phyloP scores from a whole-genome alignment of 495 filamentous ascomycete species.

The Xylaria telfairii region DNA sequence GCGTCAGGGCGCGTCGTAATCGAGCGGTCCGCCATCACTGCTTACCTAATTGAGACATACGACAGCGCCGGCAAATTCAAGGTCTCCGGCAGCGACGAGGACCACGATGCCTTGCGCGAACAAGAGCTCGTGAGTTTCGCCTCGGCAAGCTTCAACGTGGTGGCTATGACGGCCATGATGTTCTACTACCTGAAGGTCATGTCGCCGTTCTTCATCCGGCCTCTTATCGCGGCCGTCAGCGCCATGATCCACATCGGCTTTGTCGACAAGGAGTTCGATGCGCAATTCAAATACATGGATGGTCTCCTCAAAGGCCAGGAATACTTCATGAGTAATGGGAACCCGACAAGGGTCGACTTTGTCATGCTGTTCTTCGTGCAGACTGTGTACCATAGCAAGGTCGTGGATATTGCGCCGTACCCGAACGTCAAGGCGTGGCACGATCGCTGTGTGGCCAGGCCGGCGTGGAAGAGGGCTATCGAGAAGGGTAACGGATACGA shows the following conservation, averaged over 20 bases:
- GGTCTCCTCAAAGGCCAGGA: conserved; percentile 9
- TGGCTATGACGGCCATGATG: conserved; percentile 4
- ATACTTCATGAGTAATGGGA: conserved; percentile 27
- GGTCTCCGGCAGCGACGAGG: conserved; percentile 18
- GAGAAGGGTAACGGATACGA: conserved; percentile 41
- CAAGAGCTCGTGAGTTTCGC: conserved; percentile 30
- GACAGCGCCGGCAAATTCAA: conserved; percentile 33
- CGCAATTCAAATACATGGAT: conserved; percentile 28
- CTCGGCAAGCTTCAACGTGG: conserved; percentile 17
- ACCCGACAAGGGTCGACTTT: conserved; percentile 32
- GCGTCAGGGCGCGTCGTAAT: conserved; percentile 30
- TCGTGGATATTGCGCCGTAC: conserved; percentile 32
- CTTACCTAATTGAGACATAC: conserved; percentile 38
- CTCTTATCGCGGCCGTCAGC: conserved; percentile 11
- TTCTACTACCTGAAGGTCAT: conserved; percentile 6
- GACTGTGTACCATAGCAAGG: conserved; percentile 26
- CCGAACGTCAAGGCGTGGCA: conserved; percentile 35
- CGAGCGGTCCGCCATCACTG: conserved; percentile 33
- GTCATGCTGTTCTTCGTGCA: conserved; percentile 29
- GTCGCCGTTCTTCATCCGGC: conserved; percentile 11
- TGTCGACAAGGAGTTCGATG: conserved; percentile 25
- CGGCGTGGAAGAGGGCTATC: conserved; percentile 35
- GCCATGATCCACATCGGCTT: conserved; percentile 8
- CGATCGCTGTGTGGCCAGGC: conserved; percentile 30
- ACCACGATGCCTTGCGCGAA: conserved; percentile 33